Evolutionary conservation across 306 rosid genomes (phyloP), one percentile per base, ranked within the genome.

Genomic region (Oemleria cerasiformis): DNA sequence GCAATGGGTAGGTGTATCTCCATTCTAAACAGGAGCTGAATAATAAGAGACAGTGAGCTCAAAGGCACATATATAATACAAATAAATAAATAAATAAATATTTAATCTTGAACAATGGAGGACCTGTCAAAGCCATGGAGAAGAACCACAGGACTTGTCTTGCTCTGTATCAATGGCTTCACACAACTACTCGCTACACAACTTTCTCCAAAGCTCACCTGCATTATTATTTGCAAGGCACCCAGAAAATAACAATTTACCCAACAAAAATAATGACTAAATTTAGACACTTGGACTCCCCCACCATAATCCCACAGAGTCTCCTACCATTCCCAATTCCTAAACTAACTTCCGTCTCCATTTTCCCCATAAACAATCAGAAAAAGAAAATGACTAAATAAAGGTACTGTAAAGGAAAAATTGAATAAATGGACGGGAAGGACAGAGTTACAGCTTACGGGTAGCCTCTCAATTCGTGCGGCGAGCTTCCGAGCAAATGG

Each of bases 11-110:
- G 16, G 89, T 74, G 72, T 88, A 89, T 77, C 98, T 91, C 97
- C 98, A 94, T 79, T 94, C 98, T 81, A 94, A 83, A 82, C 98
- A 91, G 38, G 98, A 94, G 84, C 98, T 94, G 94, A 84, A 86
- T 62, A 76, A 85, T 79, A 82, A 82, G 74, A 72, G 30, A 9
- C 71, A 25, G 47, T 74, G 63, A 88, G 71, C 77, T 58, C 65
- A 79, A 67, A 78, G 34, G 53, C 67, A 82, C 3, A n/a, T 10
- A 49, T 11, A 57, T 21, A 25, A 11, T 7, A 59, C 17, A 14
- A 6, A 14, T 77, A 68, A 43, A 56, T 30, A 68, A 43, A 56
- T 30, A 40, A 73, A 56, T 51, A 63, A 5, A 41, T 63, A 65
- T 2, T 43, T 3, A 47, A 11, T 58, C 58, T 55, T 21, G 72